Conservation (phyloP, 1,139 yeast genomes). For the Pneumocystis murina region DNA sequence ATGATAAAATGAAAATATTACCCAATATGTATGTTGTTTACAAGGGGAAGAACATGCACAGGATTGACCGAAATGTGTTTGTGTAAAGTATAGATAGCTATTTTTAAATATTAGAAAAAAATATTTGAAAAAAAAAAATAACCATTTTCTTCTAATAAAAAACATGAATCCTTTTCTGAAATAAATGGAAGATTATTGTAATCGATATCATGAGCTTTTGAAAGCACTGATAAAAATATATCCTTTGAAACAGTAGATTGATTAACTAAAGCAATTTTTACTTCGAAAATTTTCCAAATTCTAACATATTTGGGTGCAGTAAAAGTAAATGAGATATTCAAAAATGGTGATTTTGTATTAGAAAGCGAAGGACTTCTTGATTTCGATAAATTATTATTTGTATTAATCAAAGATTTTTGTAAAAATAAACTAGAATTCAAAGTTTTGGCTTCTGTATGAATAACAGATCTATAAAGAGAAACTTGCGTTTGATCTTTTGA, state of each 20-base stretch:
- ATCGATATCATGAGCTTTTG: background rate
- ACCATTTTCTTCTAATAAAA: background rate
- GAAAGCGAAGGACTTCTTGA: background rate
- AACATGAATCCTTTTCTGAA: background rate
- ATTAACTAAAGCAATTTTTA: background rate
- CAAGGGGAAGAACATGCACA: background rate
- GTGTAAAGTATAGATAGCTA: background rate
- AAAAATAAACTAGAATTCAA: background rate
- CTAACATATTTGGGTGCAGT: background rate
- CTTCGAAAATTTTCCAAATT: background rate
- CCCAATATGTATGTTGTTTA: background rate
- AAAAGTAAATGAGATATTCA: background rate
- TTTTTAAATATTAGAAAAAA: background rate
- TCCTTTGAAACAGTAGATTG: background rate
- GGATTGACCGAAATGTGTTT: background rate
- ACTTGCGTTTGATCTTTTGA: background rate
- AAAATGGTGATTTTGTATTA: background rate
- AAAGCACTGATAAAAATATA: background rate
- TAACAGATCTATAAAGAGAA: background rate
- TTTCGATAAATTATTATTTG: background rate
- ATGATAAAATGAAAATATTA: background rate
- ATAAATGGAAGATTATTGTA: background rate
- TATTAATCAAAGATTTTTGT: background rate
- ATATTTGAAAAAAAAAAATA: background rate
- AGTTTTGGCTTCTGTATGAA: background rate